Conservation (phyloP, 139 green algal genomes). For the Chlorella sp. region DNA sequence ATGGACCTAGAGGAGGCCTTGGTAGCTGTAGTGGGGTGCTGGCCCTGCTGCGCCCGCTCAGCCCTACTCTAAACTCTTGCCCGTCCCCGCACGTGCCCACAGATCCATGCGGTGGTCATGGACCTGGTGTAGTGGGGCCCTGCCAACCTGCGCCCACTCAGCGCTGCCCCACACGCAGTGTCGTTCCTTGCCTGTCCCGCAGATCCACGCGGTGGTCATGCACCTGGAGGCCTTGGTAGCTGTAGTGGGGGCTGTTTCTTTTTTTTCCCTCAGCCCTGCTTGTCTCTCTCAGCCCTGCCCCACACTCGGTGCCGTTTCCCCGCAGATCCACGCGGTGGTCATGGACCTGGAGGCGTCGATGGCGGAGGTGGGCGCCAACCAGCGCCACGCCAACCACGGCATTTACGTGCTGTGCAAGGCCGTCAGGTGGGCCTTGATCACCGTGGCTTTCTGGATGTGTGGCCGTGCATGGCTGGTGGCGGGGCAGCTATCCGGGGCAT, state of each 20-base stretch:
- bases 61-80: background rate
- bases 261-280: background rate
- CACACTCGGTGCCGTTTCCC: background rate
- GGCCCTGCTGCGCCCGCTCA: background rate
- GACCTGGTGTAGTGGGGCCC: no score
- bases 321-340: conserved; percentile 43
- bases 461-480: no score
- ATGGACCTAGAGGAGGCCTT: background rate
- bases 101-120: conserved; percentile 45
- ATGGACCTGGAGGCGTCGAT: conserved; percentile 41
- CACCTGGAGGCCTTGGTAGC: background rate
- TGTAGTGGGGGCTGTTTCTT: no score
- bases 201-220: background rate
- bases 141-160: no score
- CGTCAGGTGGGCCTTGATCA: conserved; percentile 35
- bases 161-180: no score
- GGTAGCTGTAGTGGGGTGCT: no score
- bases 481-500: conserved; percentile 48
- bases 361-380: conserved; percentile 41
- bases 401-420: conserved; percentile 59
- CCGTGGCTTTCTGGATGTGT: no score
- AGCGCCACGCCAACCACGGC: conserved; percentile 55
- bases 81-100: background rate
- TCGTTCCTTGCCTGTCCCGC: no score
- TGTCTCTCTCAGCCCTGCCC: background rate